Conservation (phyloP, 148 eudicot genomes). For the Rhododendron ovatum region DNA sequence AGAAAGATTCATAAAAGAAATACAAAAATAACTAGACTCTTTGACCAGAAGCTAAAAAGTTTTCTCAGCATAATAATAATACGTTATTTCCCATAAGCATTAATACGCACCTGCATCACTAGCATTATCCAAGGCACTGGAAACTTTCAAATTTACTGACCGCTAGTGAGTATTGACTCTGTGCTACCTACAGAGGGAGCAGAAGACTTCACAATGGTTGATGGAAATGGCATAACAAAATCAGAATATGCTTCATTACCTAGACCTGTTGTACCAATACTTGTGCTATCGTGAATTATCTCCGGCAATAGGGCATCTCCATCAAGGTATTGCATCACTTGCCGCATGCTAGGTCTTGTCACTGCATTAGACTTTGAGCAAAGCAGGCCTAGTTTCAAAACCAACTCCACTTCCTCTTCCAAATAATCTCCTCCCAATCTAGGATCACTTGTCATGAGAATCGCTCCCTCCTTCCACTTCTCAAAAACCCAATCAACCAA, state of each 20-base stretch:
- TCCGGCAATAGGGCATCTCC: conserved; percentile 7
- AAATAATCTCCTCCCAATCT: conserved; percentile 20
- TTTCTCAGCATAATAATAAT: too few relatives aligned
- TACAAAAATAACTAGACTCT: too few relatives aligned
- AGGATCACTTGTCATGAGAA: conserved; percentile 28
- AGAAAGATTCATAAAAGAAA: too few relatives aligned
- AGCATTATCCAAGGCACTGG: not conserved
- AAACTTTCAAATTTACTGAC: not conserved
- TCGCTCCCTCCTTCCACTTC: conserved; percentile 23
- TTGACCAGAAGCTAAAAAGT: too few relatives aligned
- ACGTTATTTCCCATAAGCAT: too few relatives aligned
- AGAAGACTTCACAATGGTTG: not conserved
- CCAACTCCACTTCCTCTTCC: conserved; percentile 28
- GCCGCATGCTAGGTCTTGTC: conserved; percentile 39
- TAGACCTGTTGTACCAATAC: not conserved
- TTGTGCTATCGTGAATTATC: not conserved
- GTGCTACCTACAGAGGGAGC: not conserved
- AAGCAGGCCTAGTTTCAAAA: conserved; percentile 29
- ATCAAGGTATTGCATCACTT: conserved; percentile 30
- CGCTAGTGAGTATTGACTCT: not conserved
- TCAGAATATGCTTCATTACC: not conserved
- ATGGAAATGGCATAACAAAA: not conserved
- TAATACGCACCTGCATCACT: not conserved
- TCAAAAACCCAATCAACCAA: conserved; percentile 31
- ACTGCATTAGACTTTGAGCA: conserved; percentile 31